Base-by-base conservation (phyloP, 805 yeast species). In the Lipomyces oligophaga region DNA sequence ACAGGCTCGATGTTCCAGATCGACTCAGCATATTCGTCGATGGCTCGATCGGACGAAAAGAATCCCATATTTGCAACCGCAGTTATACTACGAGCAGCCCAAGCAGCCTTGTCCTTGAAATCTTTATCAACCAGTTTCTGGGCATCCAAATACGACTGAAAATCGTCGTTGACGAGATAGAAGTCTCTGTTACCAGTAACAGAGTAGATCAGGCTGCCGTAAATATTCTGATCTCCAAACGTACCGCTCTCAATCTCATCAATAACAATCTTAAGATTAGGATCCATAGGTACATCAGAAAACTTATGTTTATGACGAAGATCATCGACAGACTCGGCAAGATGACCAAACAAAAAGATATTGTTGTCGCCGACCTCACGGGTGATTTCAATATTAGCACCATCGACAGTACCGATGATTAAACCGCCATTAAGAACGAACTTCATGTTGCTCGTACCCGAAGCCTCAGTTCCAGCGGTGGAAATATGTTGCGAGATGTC, bases 401-500 rank as follows among this genome's bases (percentile, higher is more conserved):
- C 97, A 63, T 88, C 97, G 56, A 88, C 96, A 10, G 97, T 89
- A 65, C 97, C 97, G 55, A 88, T 81, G 58, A 88, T 85, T 55
- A 88, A 76, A 41, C 97, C 97, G 67, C 96, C 97, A 63, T 87
- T 88, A 68, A 88, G 72, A 20, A 87, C 95, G 64, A 88, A 88
- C 70, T 88, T 88, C 97, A 88, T 88, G 71, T 88, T 88, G 28
- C 95, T 85, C 27, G 97, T 88, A 63, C 97, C 97, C 0, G 94
- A 83, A 19, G 96, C 97, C 66, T 88, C 97, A 24, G 97, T 88
- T 59, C 97, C 97, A 6, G 97, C 97, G 34, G 97, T 88, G 11
- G 96, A 88, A 57, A 88, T 88, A 69, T 88, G 97, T 70, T 88
- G 93, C 38, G 93, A 83, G 60, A 88, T 72, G 65, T 88, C 97